A percentile compares a stretch with the other conserved stretches of the same genome.
phyloP scores from a whole-genome alignment of 2,329 filamentous ascomycete genomes.

The Hymenoscyphus albidus region DNA sequence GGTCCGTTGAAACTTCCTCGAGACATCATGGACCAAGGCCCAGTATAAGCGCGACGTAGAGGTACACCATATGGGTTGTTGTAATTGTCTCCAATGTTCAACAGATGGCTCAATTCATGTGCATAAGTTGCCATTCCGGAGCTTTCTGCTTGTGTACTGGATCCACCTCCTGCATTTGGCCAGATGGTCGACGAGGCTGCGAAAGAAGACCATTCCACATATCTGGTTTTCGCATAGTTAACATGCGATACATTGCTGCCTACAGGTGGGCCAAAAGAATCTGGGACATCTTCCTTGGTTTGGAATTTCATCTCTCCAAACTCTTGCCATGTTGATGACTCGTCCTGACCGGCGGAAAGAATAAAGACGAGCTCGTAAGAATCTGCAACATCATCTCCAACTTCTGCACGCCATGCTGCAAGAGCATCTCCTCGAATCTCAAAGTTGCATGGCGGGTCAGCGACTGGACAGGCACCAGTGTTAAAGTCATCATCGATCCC shows the following conservation, averaged over 20 bases:
- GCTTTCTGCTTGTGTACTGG: slow-evolving; percentile 12
- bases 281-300: slow-evolving; percentile 17
- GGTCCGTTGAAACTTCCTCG: slow-evolving; percentile 19
- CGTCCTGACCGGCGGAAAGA: slow-evolving; percentile 18
- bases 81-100: slow-evolving; percentile 20
- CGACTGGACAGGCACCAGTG: slow-evolving; percentile 12
- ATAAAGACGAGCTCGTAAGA: slow-evolving; percentile 19
- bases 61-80: slow-evolving; percentile 17
- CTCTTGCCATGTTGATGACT: slow-evolving; percentile 20
- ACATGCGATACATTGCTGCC: slow-evolving; percentile 8
- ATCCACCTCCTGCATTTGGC: slow-evolving; percentile 14
- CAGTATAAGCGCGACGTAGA: slow-evolving; percentile 14
- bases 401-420: slow-evolving; percentile 15
- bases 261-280: slow-evolving; percentile 16
- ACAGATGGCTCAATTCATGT: slow-evolving; percentile 18
- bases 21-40: slow-evolving; percentile 19
- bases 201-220: slow-evolving; percentile 20
- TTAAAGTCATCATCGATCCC: slow-evolving; percentile 15
- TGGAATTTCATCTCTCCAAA: slow-evolving; percentile 23
- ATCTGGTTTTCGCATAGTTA: slow-evolving; percentile 18
- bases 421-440: slow-evolving; percentile 17
- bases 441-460: slow-evolving; percentile 8
- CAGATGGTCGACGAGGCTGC: slow-evolving; percentile 16
- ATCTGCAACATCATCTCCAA: slow-evolving; percentile 12
- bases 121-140: slow-evolving; percentile 18